Evolutionary conservation across 202 grass and related monocot genomes (phyloP), one percentile per base, ranked within the genome.

Genomic region (Carex sylvatica): DNA sequence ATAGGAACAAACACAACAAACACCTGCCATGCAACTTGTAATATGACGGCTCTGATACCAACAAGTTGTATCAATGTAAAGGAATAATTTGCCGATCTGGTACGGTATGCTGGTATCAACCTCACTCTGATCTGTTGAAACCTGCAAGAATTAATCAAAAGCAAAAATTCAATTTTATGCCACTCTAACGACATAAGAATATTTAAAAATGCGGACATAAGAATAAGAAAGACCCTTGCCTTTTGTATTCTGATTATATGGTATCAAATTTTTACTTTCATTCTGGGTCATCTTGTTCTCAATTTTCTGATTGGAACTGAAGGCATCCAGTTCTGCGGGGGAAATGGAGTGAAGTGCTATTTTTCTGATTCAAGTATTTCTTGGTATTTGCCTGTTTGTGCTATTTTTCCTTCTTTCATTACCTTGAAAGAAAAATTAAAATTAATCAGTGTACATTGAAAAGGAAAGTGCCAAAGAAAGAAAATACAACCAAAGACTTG

Each of bases 1-100:
- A 97, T 87, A 80, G 94, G 94, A 90, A 94, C 71, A 19, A 97
- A 97, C 59, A 97, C 80, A 70, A 93, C 30, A 4, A 97, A 97
- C 36, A 97, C 92, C 86, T 97, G 90, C 95, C 95, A 97, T 79
- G 92, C 87, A 80, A 93, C 90, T 84, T 97, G 95, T 47, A 90
- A 97, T 92, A 97, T 97, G 49, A 97, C 92, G 38, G 85, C 90
- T 85, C 94, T 91, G 74, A 94, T 94, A 74, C 95, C 90, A 83
- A 93, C 65, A 49, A 97, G 87, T 67, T 90, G 91, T 82, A 97
- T 97, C 51, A 86, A 26, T 49, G 85, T 72, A 87, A 91, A 94
- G 18, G 92, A 87, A 78, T 94, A 87, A 6, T 28, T 83, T 24
- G 36, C 85, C 85, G 78, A 94, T 83, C 84, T 89, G 90, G 62